A percentile compares a stretch with the other conserved stretches of the same genome.
Evolutionary conservation across 305 asterid genomes (phyloP).

Genomic region (Fraxinus floribunda): DNA sequence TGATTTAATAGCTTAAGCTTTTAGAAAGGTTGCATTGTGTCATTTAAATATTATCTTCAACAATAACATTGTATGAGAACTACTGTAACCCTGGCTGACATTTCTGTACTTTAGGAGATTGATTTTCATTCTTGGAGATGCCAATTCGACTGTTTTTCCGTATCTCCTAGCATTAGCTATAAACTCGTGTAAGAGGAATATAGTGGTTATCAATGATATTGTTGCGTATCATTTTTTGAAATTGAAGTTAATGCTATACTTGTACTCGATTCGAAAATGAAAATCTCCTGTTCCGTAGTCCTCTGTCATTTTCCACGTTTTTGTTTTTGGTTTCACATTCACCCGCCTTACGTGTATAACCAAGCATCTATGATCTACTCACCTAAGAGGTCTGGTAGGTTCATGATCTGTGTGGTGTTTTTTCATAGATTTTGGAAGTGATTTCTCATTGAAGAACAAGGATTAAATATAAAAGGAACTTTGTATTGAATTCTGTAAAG

Average conservation of each 20-base stretch:
- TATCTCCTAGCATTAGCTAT: background rate
- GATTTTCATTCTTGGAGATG: slow-evolving; percentile 1
- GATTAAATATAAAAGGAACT: background rate
- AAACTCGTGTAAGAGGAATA: background rate
- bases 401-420: background rate
- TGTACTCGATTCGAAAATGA: background rate
- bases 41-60: background rate
- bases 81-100: background rate
- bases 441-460: background rate
- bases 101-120: background rate
- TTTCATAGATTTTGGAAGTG: background rate
- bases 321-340: background rate
- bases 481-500: background rate
- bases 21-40: background rate
- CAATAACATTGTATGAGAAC: background rate
- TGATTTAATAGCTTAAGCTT: background rate
- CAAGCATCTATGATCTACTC: background rate
- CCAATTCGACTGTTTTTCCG: background rate
- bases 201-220: background rate
- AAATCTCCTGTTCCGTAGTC: background rate
- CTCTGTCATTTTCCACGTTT: background rate
- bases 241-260: background rate
- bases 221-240: background rate
- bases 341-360: background rate
- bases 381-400: background rate